Evolutionary conservation across 371 early-diverging fungal species (phyloP), one percentile per base, ranked within the genome.

Genomic region (Mucor indicus): DNA sequence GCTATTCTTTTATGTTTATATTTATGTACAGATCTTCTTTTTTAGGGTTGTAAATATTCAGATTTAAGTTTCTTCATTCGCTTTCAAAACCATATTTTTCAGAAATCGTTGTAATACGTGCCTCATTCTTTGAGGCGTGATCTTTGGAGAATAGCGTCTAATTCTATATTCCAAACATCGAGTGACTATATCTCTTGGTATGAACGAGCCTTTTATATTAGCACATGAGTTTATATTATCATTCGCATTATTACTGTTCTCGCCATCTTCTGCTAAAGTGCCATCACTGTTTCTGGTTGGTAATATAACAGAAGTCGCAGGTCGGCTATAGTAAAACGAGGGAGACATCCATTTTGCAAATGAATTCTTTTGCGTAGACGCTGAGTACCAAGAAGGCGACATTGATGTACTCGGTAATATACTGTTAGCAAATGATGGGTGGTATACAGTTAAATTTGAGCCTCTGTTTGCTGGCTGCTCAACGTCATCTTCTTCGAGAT

Each of bases 331-430:
- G 36, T 69, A 74, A 32, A 74, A 74, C 8, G 70, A 70, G 13
- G 74, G 74, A 2, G 74, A 74, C 74, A 74, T 74, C 74, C 74
- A 74, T 35, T 64, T 60, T 24, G 70, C 63, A 50, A 67, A 63
- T 2, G 65, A 60, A 38, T 68, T 74, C 37, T 74, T 74, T 57
- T 70, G 70, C 23, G 65, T 57, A 1, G 74, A 74, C 9, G 74
- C 68, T 38, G 74, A 67, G 36, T 74, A 74, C 74, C 74, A 74
- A 7, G 74, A 67, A 9, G 74, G 74, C 1, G 74, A 74, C 74
- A 74, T 74, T 24, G 60, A 55, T 44, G 62, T 67, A 31, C 68
- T 74, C 7, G 74, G 71, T 19, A 67, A 41, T 12, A 68, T 65
- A 13, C 63, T 60, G 36, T 74, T 67, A 8, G 68, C 60, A 50